Evolutionary conservation across 768 basidiomycete species (phyloP), one percentile per base, ranked within the genome.

Genomic region (Lactarius trivialis): DNA sequence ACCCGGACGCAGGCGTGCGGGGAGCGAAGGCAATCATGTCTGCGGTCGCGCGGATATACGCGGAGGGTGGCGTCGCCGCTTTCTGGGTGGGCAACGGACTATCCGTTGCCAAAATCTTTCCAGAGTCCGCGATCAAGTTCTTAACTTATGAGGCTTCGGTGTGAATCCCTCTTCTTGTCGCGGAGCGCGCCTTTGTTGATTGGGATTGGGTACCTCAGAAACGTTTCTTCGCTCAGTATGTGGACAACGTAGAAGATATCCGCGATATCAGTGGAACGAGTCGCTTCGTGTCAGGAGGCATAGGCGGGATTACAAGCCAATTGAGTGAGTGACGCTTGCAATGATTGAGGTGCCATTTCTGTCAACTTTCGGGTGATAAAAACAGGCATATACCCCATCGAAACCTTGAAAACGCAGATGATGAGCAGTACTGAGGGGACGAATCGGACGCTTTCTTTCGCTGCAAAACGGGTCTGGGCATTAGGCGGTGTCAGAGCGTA

Each of bases 1-100:
- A 76, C 26, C 73, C 77, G 11, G 76, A 76, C 68, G 75, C 79
- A 55, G 72, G 76, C 65, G 69, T 81, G n/a, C 72, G 78, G 53
- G 85, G 88, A 14, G 68, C 84, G 64, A 84, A 79, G 65, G 81
- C 88, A 32, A 85, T 99, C 24, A 77, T 76, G 34, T 78, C 79
- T 45, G 97, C 94, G 3, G 78, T 94, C 33, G 76, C 78, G 34
- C 84, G 88, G 54, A 91, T 99, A 69, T 97, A 97, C 71, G 75
- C 83, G 1, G 93, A 98, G 73, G 93, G 93, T 34, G 94, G 94
- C 7, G 75, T 97, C 17, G 79, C 86, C 55, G 91, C 88, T 3
- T 99, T 98, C 73, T 99, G 97, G 96, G 93, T 94, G n/a, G 97
- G 97, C 7, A 97, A 93, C 70, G 89, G 87, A 37, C 78, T 99